Percentiles rank a stretch among this genome's conserved stretches.
Evolutionary conservation across 139 green algal genomes (phyloP).

Genomic region (Pleodorina starrii): DNA sequence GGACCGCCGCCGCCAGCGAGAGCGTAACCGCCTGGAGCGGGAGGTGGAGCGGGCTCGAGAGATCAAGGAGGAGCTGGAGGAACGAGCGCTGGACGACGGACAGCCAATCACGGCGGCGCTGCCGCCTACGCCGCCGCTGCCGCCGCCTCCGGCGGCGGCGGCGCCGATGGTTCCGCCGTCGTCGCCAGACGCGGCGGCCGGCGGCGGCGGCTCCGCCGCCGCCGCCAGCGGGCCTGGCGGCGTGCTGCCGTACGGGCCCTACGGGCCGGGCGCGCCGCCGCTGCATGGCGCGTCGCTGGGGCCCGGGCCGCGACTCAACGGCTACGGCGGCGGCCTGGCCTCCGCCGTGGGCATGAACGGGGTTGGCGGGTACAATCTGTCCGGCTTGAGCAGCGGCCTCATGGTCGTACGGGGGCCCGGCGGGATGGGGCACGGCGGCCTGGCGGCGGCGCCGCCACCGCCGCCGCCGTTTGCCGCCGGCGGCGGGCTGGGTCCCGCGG

Average conservation of each 20-base stretch:
- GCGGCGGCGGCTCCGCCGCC: neutral
- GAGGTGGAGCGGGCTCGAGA: constrained; percentile 76
- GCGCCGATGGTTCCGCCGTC: neutral
- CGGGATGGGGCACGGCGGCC: neutral
- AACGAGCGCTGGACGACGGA: constrained; percentile 51
- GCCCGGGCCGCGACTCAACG: neutral
- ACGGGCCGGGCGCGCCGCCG: neutral
- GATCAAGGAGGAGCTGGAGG: constrained; percentile 64
- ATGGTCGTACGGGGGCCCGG: neutral
- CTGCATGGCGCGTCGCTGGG: neutral
- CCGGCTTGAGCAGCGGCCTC: neutral
- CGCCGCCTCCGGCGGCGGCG: neutral
- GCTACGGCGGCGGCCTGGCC: neutral
- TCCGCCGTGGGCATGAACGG: neutral
- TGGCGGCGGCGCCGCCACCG: neutral
- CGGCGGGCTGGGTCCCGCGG: neutral
- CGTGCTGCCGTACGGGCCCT: neutral
- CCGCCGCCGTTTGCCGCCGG: neutral
- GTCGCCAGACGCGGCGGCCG: neutral
- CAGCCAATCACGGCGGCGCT: constrained; percentile 40
- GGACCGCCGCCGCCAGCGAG: constrained; percentile 82
- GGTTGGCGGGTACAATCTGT: neutral
- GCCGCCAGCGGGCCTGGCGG: neutral
- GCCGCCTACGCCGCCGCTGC: neutral
- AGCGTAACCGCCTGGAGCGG: constrained; percentile 87